Percentiles rank a stretch among this genome's conserved stretches.
Conservation (phyloP, 768 basidiomycete genomes). For the Holtermannia corniformis region DNA sequence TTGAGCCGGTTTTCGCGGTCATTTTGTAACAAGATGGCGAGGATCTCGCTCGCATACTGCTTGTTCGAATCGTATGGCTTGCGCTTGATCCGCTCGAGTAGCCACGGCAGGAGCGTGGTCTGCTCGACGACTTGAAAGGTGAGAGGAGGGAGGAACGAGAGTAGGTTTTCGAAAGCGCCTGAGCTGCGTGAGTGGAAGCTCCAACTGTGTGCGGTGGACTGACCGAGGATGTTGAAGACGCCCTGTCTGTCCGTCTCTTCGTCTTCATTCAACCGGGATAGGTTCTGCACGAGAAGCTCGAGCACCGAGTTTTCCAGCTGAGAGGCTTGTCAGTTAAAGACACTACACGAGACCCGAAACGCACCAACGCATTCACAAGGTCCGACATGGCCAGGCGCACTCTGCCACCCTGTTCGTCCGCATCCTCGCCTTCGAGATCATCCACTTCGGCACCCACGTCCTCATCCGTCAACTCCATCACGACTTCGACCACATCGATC, state of each 20-base stretch:
- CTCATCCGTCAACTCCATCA: constrained; percentile 93
- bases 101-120: constrained; percentile 68
- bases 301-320: constrained; percentile 75
- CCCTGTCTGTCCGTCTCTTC: constrained; percentile 90
- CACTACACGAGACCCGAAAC: constrained; percentile 34
- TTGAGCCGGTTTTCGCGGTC: constrained; percentile 59
- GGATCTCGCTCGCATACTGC: constrained; percentile 81
- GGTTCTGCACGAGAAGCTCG: constrained; percentile 81
- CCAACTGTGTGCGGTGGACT: not conserved
- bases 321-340: constrained; percentile 4
- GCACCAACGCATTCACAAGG: constrained; percentile 65
- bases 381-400: constrained; percentile 50
- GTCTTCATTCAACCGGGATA: constrained; percentile 73
- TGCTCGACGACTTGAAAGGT: constrained; percentile 60
- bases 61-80: constrained; percentile 81
- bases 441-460: constrained; percentile 74
- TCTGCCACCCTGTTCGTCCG: constrained; percentile 42
- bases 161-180: constrained; percentile 84
- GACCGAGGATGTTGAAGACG: constrained; percentile 71
- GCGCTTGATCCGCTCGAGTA: constrained; percentile 62
- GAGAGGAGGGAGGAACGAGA: constrained; percentile 73
- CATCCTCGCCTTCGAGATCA: constrained; percentile 53
- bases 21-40: constrained; percentile 81
- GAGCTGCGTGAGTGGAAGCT: constrained; percentile 27
- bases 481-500: constrained; percentile 84